phyloP scores from a whole-genome alignment of 371 early-diverging fungal species.

The Mucor ambiguus region DNA sequence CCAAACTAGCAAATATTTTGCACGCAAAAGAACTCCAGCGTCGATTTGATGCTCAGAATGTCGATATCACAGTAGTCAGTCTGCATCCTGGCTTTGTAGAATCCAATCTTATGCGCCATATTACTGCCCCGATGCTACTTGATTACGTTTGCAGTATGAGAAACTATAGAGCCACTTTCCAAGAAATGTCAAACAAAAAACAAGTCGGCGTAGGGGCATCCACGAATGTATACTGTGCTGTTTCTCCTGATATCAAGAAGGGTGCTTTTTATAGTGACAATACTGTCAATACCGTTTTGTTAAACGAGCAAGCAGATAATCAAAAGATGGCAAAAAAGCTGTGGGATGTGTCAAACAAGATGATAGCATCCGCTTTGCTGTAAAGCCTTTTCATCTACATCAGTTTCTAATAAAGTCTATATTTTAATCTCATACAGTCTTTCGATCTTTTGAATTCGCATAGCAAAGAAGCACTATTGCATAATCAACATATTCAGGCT shows the following conservation, averaged over 20 bases:
- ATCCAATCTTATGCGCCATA: not conserved
- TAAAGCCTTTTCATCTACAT: not conserved
- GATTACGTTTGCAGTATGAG: not conserved
- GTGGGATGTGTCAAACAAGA: not conserved
- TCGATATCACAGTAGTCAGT: conserved; percentile 4
- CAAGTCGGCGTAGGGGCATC: not conserved
- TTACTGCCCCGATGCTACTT: not conserved
- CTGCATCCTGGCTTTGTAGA: conserved; percentile 8
- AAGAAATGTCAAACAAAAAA: not conserved
- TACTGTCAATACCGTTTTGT: not conserved
- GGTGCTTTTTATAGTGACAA: conserved; percentile 6
- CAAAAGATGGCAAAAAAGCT: not conserved
- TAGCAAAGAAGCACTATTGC: not conserved
- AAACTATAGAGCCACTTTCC: not conserved
- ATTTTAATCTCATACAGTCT: not conserved
- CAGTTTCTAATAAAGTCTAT: not conserved
- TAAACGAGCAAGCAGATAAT: conserved; percentile 1
- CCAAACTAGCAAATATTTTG: conserved; percentile 43
- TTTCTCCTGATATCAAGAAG: not conserved
- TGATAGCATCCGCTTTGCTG: not conserved
- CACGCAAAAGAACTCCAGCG: conserved; percentile 57
- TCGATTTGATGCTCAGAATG: conserved; percentile 27
- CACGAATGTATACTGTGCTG: conserved; percentile 5
- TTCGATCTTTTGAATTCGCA: not conserved
- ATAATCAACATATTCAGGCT: too few relatives aligned